Percentiles rank a stretch among this genome's conserved stretches.
phyloP scores from a whole-genome alignment of 2,329 filamentous ascomycete genomes.

The Sporothrix humicola region DNA sequence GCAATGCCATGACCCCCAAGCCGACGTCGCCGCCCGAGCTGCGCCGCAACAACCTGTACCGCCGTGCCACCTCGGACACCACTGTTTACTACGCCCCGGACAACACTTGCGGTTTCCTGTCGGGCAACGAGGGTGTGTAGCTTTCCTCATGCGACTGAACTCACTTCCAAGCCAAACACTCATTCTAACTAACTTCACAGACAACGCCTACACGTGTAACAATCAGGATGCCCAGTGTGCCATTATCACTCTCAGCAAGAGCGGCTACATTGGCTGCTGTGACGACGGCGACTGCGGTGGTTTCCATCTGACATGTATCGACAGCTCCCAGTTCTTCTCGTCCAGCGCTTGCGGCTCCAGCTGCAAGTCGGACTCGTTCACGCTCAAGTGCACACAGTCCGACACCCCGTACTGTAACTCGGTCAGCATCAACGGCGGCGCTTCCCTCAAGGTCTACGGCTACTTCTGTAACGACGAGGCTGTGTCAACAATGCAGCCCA shows the following conservation, averaged over 20 bases:
- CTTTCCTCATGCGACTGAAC: neutral
- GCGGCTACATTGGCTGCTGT: constrained; percentile 38
- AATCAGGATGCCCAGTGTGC: constrained; percentile 30
- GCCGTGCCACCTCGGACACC: constrained; percentile 15
- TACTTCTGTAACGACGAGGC: constrained; percentile 33
- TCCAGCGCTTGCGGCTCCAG: constrained; percentile 26
- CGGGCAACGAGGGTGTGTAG: constrained; percentile 14
- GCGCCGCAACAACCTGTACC: constrained; percentile 8
- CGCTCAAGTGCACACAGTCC: constrained; percentile 35
- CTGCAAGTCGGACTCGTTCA: constrained; percentile 32
- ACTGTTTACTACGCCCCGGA: constrained; percentile 36
- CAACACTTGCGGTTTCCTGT: constrained; percentile 38
- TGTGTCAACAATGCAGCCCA: constrained; percentile 26
- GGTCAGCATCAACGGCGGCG: constrained; percentile 35
- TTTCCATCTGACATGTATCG: constrained; percentile 35
- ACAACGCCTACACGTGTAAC: constrained; percentile 34
- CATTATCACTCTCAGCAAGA: constrained; percentile 31
- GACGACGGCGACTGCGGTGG: constrained; percentile 27
- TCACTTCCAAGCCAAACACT: too few species aligned
- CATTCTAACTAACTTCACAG: constrained; percentile 11
- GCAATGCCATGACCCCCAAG: constrained; percentile 28
- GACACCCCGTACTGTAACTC: constrained; percentile 36
- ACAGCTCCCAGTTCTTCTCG: constrained; percentile 21
- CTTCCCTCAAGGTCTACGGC: constrained; percentile 33
- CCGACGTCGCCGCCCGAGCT: constrained; percentile 32